phyloP scores from a whole-genome alignment of 345 rosid genomes.

The Microthlaspi erraticum region DNA sequence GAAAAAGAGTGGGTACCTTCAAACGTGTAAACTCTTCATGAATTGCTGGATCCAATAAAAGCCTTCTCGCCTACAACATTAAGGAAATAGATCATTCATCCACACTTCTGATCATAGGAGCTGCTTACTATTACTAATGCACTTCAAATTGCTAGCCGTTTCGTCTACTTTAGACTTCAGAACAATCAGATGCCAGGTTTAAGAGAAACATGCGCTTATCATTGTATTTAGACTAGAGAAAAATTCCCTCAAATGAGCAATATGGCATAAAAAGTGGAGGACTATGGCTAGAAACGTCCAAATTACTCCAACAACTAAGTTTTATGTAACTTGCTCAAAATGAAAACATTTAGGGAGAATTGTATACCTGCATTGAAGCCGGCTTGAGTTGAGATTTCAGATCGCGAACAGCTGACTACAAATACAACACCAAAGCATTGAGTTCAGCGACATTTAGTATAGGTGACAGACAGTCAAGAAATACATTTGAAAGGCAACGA shows the following conservation, averaged over 20 bases:
- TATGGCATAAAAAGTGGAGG: conserved; percentile 5
- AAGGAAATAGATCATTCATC: conserved; percentile 8
- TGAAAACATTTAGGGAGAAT: conserved; percentile 3
- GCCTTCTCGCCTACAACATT: conserved; percentile 79
- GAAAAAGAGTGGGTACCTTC: conserved; percentile 58
- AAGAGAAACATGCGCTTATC: background rate
- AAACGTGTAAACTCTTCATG: conserved; percentile 93
- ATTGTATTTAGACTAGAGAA: background rate
- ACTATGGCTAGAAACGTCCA: background rate
- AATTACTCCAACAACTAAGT: conserved; percentile 7
- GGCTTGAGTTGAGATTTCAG: conserved; percentile 95
- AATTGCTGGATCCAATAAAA: conserved; percentile 93
- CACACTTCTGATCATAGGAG: background rate
- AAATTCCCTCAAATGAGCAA: conserved; percentile 11
- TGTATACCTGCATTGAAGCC: conserved; percentile 91
- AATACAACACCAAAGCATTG: conserved; percentile 28
- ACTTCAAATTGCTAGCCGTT: background rate
- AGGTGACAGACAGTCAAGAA: conserved; percentile 11
- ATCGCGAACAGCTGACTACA: conserved; percentile 91
- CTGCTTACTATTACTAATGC: conserved; percentile 14
- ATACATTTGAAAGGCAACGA: conserved; percentile 23
- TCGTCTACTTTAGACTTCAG: conserved; percentile 16
- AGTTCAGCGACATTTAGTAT: conserved; percentile 13
- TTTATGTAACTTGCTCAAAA: conserved; percentile 13
- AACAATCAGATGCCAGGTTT: background rate